Percentiles rank a stretch among this genome's conserved stretches.
phyloP scores from a whole-genome alignment of 2,329 filamentous ascomycete genomes.

The Neonectria neomacrospora region DNA sequence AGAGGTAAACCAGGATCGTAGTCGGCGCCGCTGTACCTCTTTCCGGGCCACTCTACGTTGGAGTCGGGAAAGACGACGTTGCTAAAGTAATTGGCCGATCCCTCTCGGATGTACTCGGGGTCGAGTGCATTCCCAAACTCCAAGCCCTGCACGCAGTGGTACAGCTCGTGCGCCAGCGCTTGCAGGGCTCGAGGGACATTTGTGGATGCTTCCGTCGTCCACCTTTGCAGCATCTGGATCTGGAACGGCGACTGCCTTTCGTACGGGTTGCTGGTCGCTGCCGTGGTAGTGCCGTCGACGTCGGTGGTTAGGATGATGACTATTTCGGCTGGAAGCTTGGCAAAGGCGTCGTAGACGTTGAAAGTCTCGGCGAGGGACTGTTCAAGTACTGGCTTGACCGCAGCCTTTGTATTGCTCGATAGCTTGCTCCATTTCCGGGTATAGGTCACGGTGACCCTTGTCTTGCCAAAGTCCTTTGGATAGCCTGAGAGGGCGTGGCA shows the following conservation, averaged over 20 bases:
- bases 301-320: slow-evolving; percentile 23
- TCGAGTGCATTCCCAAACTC: not conserved
- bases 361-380: slow-evolving; percentile 18
- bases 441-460: slow-evolving; percentile 25
- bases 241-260: slow-evolving; percentile 18
- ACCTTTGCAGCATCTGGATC: slow-evolving; percentile 14
- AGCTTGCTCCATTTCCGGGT: slow-evolving; percentile 18
- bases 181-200: slow-evolving; percentile 20
- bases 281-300: not conserved
- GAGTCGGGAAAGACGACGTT: slow-evolving; percentile 26
- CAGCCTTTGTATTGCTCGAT: not conserved
- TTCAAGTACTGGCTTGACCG: slow-evolving; percentile 22
- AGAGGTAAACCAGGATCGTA: slow-evolving; percentile 28
- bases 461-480: slow-evolving; percentile 17
- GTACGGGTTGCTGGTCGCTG: slow-evolving; percentile 24
- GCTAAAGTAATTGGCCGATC: slow-evolving; percentile 33
- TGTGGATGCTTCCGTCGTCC: slow-evolving; percentile 15
- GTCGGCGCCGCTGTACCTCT: slow-evolving; percentile 4
- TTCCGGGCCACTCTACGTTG: slow-evolving; percentile 28
- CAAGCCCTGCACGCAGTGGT: slow-evolving; percentile 28
- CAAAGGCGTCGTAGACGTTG: slow-evolving; percentile 18
- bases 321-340: slow-evolving; percentile 15
- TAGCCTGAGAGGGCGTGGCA: slow-evolving; percentile 24
- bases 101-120: slow-evolving; percentile 20
- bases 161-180: slow-evolving; percentile 28